Conservation (phyloP, 257 asterid genomes). For the Gentiana dahurica region DNA sequence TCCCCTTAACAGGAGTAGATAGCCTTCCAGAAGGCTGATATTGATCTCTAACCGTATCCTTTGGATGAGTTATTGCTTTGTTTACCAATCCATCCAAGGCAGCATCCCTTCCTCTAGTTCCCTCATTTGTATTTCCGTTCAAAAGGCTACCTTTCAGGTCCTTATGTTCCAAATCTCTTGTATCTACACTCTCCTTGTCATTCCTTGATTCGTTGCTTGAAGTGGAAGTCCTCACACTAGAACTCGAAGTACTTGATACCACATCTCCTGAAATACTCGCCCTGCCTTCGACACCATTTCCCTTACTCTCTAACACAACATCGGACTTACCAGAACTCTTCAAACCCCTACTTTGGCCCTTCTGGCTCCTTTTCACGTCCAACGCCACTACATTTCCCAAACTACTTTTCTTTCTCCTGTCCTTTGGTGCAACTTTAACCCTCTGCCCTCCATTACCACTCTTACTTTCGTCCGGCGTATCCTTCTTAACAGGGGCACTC, state of each 20-base stretch:
- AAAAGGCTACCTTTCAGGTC: constrained; percentile 14
- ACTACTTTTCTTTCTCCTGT: constrained; percentile 33
- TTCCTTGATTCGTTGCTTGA: constrained; percentile 25
- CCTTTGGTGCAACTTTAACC: constrained; percentile 30
- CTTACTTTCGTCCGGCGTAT: constrained; percentile 17
- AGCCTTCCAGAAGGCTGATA: constrained; percentile 8
- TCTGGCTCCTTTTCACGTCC: constrained; percentile 28
- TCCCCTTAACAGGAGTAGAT: constrained; percentile 23
- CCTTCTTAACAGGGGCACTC: constrained; percentile 55
- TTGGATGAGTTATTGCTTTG: constrained; percentile 21
- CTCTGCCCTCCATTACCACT: constrained; percentile 34
- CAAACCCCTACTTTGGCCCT: constrained; percentile 29
- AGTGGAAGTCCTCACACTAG: constrained; percentile 2
- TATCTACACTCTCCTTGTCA: constrained; percentile 22
- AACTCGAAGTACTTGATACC: constrained; percentile 29
- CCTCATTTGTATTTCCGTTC: constrained; percentile 17
- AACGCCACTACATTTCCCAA: constrained; percentile 34
- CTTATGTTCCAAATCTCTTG: constrained; percentile 28
- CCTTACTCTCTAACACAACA: constrained; percentile 34
- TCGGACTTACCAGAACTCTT: constrained; percentile 38
- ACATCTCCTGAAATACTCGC: constrained; percentile 28
- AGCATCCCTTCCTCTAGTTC: constrained; percentile 18
- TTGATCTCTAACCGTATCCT: constrained; percentile 7
- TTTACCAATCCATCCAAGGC: constrained; percentile 24
- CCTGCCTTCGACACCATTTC: constrained; percentile 33